Percentiles rank a stretch among this genome's conserved stretches.
phyloP scores from a whole-genome alignment of 2,329 filamentous ascomycete species.

The Aspergillus eucalypticola region DNA sequence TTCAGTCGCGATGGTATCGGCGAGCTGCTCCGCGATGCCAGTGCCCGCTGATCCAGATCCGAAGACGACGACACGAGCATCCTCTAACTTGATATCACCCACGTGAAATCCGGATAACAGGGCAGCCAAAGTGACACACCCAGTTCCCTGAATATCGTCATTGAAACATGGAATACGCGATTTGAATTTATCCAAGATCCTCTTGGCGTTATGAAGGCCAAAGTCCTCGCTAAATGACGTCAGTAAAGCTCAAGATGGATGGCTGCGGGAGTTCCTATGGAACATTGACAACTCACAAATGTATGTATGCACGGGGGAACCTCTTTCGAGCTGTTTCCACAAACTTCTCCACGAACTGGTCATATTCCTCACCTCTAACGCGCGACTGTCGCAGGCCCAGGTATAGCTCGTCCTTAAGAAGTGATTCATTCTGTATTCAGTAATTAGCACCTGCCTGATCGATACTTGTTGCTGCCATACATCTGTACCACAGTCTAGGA shows the following conservation, averaged over 20 bases:
- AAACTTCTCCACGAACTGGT: conserved; percentile 74
- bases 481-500: conserved; percentile 83
- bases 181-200: conserved; percentile 74
- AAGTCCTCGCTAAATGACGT: conserved; percentile 67
- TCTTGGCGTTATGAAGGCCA: conserved; percentile 72
- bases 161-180: conserved; percentile 81
- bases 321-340: conserved; percentile 66
- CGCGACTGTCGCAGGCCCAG: conserved; percentile 70
- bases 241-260: not conserved
- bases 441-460: not conserved
- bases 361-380: conserved; percentile 70
- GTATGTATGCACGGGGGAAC: conserved; percentile 79
- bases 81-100: conserved; percentile 63
- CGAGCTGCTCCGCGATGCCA: conserved; percentile 82
- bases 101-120: conserved; percentile 76
- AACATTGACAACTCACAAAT: conserved; percentile 57
- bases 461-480: conserved; percentile 32
- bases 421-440: conserved; percentile 60
- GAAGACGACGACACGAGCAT: conserved; percentile 73
- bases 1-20: conserved; percentile 74
- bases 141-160: conserved; percentile 87
- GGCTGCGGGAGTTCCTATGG: not conserved
- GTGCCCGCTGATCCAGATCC: conserved; percentile 80
- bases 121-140: conserved; percentile 81
- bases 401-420: conserved; percentile 76